Evolutionary conservation across 2,329 filamentous ascomycete species (phyloP).

Genomic region (Penicillium sp.): DNA sequence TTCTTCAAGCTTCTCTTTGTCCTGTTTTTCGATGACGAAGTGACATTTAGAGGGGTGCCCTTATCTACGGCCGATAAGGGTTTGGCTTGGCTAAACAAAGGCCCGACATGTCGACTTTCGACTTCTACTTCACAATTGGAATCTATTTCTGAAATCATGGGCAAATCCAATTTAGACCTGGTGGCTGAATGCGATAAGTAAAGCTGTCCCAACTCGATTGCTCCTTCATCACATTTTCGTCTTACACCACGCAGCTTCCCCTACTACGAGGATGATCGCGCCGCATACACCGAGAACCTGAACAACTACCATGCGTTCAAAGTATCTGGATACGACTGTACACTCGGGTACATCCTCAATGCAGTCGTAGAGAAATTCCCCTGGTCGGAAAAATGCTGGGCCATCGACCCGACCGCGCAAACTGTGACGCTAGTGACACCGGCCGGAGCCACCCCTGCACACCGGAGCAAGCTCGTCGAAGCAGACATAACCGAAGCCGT

Average conservation of each 20-base stretch:
- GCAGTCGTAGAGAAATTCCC: constrained; percentile 43
- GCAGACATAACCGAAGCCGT: constrained; percentile 67
- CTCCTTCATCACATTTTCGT: neutral
- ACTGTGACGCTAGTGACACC: constrained; percentile 62
- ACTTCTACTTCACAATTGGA: neutral
- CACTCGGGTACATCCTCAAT: constrained; percentile 59
- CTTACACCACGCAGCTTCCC: constrained; percentile 63
- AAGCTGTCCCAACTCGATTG: neutral
- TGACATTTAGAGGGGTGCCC: constrained; percentile 27
- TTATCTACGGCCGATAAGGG: constrained; percentile 27
- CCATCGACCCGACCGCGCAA: constrained; percentile 57
- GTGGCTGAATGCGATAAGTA: constrained; percentile 58
- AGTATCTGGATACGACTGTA: constrained; percentile 62
- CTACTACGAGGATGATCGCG: constrained; percentile 62
- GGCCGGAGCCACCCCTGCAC: constrained; percentile 56
- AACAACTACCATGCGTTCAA: constrained; percentile 63
- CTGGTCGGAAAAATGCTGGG: constrained; percentile 58
- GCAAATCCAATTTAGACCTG: constrained; percentile 53
- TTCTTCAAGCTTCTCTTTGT: constrained; percentile 6
- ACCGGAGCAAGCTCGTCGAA: constrained; percentile 59
- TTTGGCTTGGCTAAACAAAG: constrained; percentile 11
- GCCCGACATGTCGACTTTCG: neutral
- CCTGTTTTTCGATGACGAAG: constrained; percentile 15
- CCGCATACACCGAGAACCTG: constrained; percentile 55
- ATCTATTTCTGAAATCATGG: constrained; percentile 20